Evolutionary conservation across 2,329 filamentous ascomycete genomes (phyloP), one percentile per base, ranked within the genome.

Genomic region (Cyanodermella asteris): DNA sequence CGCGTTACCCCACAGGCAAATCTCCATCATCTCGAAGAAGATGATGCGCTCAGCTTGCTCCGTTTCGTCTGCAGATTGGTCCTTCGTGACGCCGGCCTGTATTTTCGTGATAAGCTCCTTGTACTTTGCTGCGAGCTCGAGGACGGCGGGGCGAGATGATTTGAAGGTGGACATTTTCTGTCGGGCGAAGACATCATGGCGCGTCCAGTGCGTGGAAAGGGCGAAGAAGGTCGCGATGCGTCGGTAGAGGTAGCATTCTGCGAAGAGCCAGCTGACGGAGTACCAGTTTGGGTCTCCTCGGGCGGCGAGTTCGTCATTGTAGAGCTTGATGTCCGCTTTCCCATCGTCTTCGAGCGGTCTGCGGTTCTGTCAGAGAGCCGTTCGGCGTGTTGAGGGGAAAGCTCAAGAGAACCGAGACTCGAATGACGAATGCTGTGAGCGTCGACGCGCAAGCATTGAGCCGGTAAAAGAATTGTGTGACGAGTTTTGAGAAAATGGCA

Each of bases 1-100:
- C 2, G 84, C 87, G 46, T 94, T 94, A 7, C 84, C 84, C 84
- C 84, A 94, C 2, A 94, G 64, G 44, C 82, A 93, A 38, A 93
- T 87, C 56, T 93, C 80, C 49, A 73, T 82, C 74, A 94, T 90
- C 45, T 94, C 84, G 13, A 61, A 61, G 51, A 94, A 94, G 14
- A 93, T 55, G 1, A 82, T 50, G 42, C 68, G 66, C 43, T 90
- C 76, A 0, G 76, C 70, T 28, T 72, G 64, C 16, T 66, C 61
- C 24, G 68, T 42, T 35, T 69, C 52, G 27, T 56, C 46, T 2
- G 43, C 20, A 1, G 39, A 39, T 12, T 30, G 31, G 7, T 21
- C 11, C 16, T 28, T 40, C 38, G 16, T 38, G 6, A 25, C 51
- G 24, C 56, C 51, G 36, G 63, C 61, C 20, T 63, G 57, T 18